phyloP scores from a whole-genome alignment of 306 rosid species.

The Inga leiocalycina region DNA sequence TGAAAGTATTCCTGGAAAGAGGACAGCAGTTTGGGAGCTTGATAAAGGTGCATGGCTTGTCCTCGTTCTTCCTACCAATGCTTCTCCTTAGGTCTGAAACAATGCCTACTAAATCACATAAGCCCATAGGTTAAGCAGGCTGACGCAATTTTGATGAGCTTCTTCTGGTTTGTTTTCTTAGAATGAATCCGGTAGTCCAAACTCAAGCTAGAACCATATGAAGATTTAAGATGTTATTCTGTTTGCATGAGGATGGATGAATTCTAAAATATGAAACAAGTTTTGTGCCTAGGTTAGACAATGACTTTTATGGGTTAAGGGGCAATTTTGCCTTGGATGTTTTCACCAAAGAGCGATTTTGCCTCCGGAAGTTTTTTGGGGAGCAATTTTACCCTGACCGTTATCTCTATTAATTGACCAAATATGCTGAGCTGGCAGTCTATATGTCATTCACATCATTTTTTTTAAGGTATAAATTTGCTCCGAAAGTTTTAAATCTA shows the following conservation, averaged over 20 bases:
- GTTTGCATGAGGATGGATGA: constrained; percentile 21
- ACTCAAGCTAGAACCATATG: constrained; percentile 12
- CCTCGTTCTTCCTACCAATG: constrained; percentile 31
- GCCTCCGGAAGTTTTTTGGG: too few relatives aligned
- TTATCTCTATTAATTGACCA: too few relatives aligned
- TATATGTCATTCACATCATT: too few relatives aligned
- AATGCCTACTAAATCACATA: constrained; percentile 6
- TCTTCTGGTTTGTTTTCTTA: constrained; percentile 6
- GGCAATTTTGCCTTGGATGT: too few relatives aligned
- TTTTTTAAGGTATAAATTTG: too few relatives aligned
- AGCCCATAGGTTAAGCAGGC: background rate
- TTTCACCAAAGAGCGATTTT: too few relatives aligned
- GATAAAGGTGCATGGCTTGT: constrained; percentile 75
- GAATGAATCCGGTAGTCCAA: background rate
- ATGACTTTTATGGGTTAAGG: constrained; percentile 1
- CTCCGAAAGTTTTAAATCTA: too few relatives aligned
- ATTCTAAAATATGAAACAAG: constrained; percentile 9
- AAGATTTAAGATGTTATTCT: constrained; percentile 14
- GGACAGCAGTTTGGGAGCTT: constrained; percentile 98
- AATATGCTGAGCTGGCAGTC: too few relatives aligned
- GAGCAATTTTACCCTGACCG: too few relatives aligned
- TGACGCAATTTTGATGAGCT: constrained; percentile 7
- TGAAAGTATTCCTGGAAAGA: constrained; percentile 84
- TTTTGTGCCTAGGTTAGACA: background rate
- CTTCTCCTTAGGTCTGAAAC: constrained; percentile 26